Base-by-base conservation (phyloP, 2,329 filamentous ascomycete species). In the Nothomitra cinnamomea region DNA sequence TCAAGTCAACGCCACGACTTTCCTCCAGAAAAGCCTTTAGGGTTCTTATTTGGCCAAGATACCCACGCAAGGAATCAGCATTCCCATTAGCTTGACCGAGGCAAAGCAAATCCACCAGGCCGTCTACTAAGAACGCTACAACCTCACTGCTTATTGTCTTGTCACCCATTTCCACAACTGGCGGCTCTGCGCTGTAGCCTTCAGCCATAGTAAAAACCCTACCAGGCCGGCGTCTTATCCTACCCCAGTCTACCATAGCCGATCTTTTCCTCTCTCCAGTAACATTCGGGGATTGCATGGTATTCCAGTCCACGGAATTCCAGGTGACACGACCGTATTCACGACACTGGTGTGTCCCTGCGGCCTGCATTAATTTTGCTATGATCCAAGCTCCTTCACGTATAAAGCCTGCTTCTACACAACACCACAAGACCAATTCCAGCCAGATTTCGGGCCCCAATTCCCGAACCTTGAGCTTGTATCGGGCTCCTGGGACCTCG, bases 91-190 rank as follows among this genome's bases (percentile, higher is more conserved):
- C 75, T 15, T 25, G 22, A n/a, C 7, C 28, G 13, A 48, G 19
- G 17, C 21, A 28, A 15, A 48, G 10, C 13, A 15, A 5, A 28
- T 48, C 17, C 41, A 73, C 60, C 13, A 79, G 61, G 15, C 71
- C 73, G 58, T 78, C 74, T 28, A 78, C 65, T 41, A 79, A 70
- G 4, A 75, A 73, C 52, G 71, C 66, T 24, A 80, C 69, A 10
- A 81, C 70, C 62, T 82, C 79, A 42, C 69, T 68, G 59, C 77
- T 80, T 59, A 82, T 71, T 35, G 51, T 53, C 8, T n/a, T 36
- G 19, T 53, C 51, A 15, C 51, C 38, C 22, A 49, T 25, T n/a
- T 53, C 36, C 17, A 49, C 38, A 53, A 49, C 12, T 12, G 51
- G 38, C 10, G 19, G 36, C 24, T 15, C 36, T n/a, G 25, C 25